A percentile compares a stretch with the other conserved stretches of the same genome.
Evolutionary conservation across 2,329 filamentous ascomycete genomes (phyloP).

Genomic region (Aspergillus pseudotamarii): DNA sequence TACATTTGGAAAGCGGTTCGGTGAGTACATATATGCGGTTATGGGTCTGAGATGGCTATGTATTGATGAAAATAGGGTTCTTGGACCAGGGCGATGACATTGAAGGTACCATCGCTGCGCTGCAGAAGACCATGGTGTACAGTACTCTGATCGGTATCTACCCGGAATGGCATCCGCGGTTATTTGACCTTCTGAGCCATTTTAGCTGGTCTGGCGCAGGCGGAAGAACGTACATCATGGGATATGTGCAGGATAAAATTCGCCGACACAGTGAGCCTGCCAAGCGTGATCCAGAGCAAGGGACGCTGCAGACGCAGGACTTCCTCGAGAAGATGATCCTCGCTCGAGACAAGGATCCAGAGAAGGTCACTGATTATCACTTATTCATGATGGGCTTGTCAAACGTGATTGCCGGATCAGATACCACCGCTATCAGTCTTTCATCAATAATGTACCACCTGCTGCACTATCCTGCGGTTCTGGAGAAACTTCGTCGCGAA

Average conservation of each 20-base stretch:
- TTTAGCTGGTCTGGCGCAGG: slow-evolving; percentile 34
- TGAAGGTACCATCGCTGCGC: slow-evolving; percentile 43
- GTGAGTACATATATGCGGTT: slow-evolving; percentile 14
- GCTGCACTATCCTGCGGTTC: slow-evolving; percentile 34
- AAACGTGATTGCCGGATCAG: slow-evolving; percentile 40
- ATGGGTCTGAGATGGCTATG: background rate
- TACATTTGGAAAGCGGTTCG: slow-evolving; percentile 41
- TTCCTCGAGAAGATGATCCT: slow-evolving; percentile 49
- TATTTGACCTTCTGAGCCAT: slow-evolving; percentile 35
- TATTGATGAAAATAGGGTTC: slow-evolving; percentile 44
- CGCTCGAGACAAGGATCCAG: slow-evolving; percentile 46
- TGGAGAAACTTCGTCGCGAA: slow-evolving; percentile 35
- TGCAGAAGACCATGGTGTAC: slow-evolving; percentile 42
- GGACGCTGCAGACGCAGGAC: slow-evolving; percentile 29
- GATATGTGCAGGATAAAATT: slow-evolving; percentile 38
- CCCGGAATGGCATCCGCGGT: slow-evolving; percentile 39
- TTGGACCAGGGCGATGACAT: slow-evolving; percentile 52
- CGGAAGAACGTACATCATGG: slow-evolving; percentile 36
- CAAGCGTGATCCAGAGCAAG: slow-evolving; percentile 6
- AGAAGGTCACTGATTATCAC: slow-evolving; percentile 45
- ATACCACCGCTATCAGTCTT: slow-evolving; percentile 55
- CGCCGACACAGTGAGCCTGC: slow-evolving; percentile 24
- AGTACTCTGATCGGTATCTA: slow-evolving; percentile 48
- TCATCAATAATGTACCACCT: slow-evolving; percentile 51
- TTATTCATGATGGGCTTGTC: slow-evolving; percentile 42